A percentile compares a stretch with the other conserved stretches of the same genome.
Conservation (phyloP, 371 early-diverging fungal genomes). For the Lichtheimia hyalospora region DNA sequence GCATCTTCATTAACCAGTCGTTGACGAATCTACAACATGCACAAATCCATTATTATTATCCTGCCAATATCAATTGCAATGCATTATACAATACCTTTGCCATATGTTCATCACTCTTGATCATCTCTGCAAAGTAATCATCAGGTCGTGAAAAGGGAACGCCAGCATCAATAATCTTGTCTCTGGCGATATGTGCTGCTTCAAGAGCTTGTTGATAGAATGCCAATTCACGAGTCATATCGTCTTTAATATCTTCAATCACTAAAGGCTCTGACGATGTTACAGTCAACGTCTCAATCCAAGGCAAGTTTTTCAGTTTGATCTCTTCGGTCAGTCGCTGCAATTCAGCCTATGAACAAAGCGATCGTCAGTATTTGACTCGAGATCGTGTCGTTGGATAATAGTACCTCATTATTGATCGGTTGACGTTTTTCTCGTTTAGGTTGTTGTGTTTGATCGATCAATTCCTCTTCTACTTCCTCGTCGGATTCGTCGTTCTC, state of each 20-base stretch:
- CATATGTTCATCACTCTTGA: conserved; percentile 96
- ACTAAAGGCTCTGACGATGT: conserved; percentile 64
- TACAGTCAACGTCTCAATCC: conserved; percentile 81
- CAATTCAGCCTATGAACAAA: not conserved
- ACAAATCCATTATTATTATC: no score
- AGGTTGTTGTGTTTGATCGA: not conserved
- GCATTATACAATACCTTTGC: conserved; percentile 44
- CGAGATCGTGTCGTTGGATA: not conserved
- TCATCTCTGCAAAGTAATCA: conserved; percentile 97
- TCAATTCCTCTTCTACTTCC: conserved; percentile 7
- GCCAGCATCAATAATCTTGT: conserved; percentile 55
- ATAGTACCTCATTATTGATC: conserved; percentile 6
- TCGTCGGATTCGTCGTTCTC: conserved; percentile 2
- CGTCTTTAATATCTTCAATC: conserved; percentile 77
- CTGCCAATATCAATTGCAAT: no score
- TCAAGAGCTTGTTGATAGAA: conserved; percentile 89
- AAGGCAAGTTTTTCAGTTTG: conserved; percentile 70
- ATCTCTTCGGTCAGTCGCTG: conserved; percentile 48
- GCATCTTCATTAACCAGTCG: conserved; percentile 82
- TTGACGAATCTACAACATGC: conserved; percentile 60
- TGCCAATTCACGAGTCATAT: conserved; percentile 88
- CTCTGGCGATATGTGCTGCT: conserved; percentile 72
- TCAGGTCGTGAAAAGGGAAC: conserved; percentile 84
- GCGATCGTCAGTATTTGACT: not conserved
- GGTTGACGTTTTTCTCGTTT: not conserved